Conservation (phyloP, 306 rosid species). For the Fagus sylvatica region DNA sequence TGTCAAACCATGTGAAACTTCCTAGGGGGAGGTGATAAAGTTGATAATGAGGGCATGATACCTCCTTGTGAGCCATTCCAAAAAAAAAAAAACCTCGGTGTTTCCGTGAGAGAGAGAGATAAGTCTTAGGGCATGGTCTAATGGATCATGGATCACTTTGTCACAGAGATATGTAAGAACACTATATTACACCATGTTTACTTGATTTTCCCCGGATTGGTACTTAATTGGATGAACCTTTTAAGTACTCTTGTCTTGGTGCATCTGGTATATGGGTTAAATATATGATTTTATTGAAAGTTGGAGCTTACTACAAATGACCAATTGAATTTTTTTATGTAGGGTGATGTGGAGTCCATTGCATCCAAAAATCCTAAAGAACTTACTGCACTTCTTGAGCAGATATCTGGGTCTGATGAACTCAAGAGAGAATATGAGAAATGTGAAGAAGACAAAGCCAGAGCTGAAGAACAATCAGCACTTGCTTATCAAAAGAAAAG, state of each 20-base stretch:
- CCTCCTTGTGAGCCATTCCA: too few species aligned
- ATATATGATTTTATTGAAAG: conserved; percentile 9
- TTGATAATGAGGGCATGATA: too few species aligned
- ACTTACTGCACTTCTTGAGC: conserved; percentile 87
- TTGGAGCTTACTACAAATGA: conserved; percentile 8
- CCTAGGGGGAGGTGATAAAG: too few species aligned
- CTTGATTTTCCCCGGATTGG: neutral
- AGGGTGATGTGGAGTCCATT: conserved; percentile 99
- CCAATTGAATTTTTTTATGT: conserved; percentile 17
- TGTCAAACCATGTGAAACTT: too few species aligned
- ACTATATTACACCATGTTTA: neutral
- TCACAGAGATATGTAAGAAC: neutral
- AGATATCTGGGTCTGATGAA: conserved; percentile 95
- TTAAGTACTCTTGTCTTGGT: neutral
- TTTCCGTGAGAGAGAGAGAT: neutral
- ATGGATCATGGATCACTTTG: neutral
- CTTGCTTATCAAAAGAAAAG: conserved; percentile 83
- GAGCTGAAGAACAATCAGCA: conserved; percentile 91
- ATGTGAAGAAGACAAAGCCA: conserved; percentile 76
- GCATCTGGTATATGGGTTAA: neutral
- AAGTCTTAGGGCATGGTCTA: neutral
- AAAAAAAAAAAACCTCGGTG: too few species aligned
- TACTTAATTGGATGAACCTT: neutral
- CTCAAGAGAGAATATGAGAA: conserved; percentile 81
- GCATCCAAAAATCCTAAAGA: conserved; percentile 96